A percentile compares a stretch with the other conserved stretches of the same genome.
Conservation (phyloP, 164 flowering plant genomes). For the Euptelea pleiosperma region DNA sequence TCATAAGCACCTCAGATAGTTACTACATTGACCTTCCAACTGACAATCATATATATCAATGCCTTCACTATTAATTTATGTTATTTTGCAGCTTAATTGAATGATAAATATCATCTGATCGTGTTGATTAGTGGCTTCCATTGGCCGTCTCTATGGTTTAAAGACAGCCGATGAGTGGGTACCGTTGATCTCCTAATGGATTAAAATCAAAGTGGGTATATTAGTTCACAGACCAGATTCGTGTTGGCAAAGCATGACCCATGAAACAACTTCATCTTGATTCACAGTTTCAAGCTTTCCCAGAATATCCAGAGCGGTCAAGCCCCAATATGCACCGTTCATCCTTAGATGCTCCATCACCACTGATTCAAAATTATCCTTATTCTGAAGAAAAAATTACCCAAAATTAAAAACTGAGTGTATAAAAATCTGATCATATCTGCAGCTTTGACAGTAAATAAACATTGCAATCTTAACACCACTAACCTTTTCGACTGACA, state of each 20-base stretch:
- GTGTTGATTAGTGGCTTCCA: no score
- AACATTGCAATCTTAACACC: not conserved
- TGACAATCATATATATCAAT: no score
- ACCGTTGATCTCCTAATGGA: no score
- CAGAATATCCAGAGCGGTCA: slow-evolving; percentile 73
- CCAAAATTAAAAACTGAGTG: not conserved
- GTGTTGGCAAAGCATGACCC: slow-evolving; percentile 83
- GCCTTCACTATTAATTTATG: no score
- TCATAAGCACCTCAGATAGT: not conserved
- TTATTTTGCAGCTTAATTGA: no score
- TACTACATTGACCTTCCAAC: no score
- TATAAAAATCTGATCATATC: no score
- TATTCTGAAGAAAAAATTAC: slow-evolving; percentile 39
- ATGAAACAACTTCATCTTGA: slow-evolving; percentile 65
- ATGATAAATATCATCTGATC: no score
- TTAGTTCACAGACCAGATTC: slow-evolving; percentile 60
- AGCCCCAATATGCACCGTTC: slow-evolving; percentile 95
- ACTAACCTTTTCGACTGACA: slow-evolving; percentile 77
- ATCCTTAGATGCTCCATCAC: slow-evolving; percentile 84
- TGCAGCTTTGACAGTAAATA: not conserved
- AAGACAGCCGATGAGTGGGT: no score
- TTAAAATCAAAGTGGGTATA: not conserved
- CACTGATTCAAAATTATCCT: slow-evolving; percentile 72
- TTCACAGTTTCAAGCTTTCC: slow-evolving; percentile 65
- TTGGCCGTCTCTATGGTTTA: no score